These are phyloP conservation scores for Trichoderma polysporum DNA, from an alignment of 2,329 filamentous ascomycete genomes.

Conservation along the genomic window DNA sequence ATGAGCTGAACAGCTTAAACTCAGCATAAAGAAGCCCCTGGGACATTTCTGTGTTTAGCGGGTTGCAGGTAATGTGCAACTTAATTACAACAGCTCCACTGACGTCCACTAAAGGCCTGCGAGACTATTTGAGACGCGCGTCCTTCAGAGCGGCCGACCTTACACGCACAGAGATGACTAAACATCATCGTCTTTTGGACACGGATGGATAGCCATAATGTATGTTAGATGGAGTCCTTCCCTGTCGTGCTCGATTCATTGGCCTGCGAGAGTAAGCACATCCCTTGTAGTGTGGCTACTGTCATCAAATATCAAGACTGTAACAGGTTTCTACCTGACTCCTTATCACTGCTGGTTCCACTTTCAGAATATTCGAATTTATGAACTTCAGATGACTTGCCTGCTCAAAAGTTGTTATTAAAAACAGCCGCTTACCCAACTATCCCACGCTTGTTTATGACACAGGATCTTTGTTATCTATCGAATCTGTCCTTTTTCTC, in stretches of 20 bases:
- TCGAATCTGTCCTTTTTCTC: background rate
- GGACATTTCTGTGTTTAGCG: background rate
- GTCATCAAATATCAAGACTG: background rate
- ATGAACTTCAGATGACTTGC: background rate
- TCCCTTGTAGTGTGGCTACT: background rate
- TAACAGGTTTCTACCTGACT: background rate
- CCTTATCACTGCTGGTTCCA: background rate
- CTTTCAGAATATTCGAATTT: background rate
- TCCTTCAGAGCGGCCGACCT: background rate
- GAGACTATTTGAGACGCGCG: background rate
- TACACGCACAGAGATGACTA: background rate
- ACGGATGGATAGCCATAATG: background rate
- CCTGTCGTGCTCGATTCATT: no score
- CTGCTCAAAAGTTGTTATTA: background rate
- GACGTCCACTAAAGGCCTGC: background rate
- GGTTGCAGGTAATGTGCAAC: background rate
- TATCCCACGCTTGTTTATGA: background rate
- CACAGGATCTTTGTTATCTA: background rate
- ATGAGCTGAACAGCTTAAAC: no score
- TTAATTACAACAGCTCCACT: background rate
- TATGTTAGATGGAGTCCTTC: background rate
- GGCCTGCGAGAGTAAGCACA: background rate
- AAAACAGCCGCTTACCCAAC: background rate
- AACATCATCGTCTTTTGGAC: background rate
- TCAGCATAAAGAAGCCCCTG: no score